Conservation (phyloP, 1,284 basidiomycete genomes). For the Melanopsichium pennsylvanicum region DNA sequence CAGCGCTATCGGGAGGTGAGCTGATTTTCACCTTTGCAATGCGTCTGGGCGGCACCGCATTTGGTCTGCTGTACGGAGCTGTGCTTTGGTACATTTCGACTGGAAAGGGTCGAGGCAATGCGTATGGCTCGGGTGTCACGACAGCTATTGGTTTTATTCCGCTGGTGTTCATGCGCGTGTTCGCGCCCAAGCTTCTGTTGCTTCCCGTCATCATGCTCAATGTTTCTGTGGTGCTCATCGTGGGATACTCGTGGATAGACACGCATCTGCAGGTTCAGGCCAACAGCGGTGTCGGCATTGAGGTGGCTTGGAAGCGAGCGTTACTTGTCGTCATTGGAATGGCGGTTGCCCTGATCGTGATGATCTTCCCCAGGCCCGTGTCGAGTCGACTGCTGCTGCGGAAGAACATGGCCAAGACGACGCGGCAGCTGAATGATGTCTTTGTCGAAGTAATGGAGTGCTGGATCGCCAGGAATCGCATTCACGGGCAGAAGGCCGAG, state of each 20-base stretch:
- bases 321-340: slow-evolving; percentile 64
- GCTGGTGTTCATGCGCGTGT: slow-evolving; percentile 72
- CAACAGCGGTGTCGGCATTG: slow-evolving; percentile 67
- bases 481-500: slow-evolving; percentile 67
- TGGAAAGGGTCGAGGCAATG: slow-evolving; percentile 69
- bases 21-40: slow-evolving; percentile 49
- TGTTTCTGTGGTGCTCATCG: slow-evolving; percentile 71
- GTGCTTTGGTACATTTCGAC: slow-evolving; percentile 74
- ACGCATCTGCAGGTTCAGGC: slow-evolving; percentile 38
- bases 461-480: slow-evolving; percentile 62
- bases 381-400: slow-evolving; percentile 70
- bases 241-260: slow-evolving; percentile 57
- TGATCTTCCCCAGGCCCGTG: slow-evolving; percentile 68
- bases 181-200: slow-evolving; percentile 78
- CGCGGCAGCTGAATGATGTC: slow-evolving; percentile 33
- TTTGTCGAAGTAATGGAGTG: slow-evolving; percentile 31
- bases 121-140: slow-evolving; percentile 78
- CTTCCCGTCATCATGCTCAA: slow-evolving; percentile 75
- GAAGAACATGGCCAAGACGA: slow-evolving; percentile 67
- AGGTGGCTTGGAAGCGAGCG: slow-evolving; percentile 68
- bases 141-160: slow-evolving; percentile 75
- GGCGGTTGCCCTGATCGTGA: slow-evolving; percentile 55
- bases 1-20: slow-evolving; percentile 57
- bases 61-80: slow-evolving; percentile 72
- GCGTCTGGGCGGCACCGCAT: slow-evolving; percentile 50